These are phyloP conservation scores for Boletus eberwhitei DNA, from an alignment of 768 basidiomycete genomes.

Conservation along the genomic window DNA sequence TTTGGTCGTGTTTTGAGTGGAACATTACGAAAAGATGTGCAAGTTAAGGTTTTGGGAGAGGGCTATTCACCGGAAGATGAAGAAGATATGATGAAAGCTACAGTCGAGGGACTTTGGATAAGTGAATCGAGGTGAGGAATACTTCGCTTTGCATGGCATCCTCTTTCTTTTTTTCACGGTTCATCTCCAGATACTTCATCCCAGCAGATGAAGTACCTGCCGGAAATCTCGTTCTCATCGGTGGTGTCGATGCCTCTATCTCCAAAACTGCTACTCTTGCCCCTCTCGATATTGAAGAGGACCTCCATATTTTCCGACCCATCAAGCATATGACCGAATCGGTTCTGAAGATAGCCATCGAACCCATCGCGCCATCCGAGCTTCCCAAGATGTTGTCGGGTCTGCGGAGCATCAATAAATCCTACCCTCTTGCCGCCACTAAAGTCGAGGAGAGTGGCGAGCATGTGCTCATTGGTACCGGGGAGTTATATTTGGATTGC, in stretches of 20 bases:
- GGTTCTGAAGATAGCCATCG: constrained; percentile 96
- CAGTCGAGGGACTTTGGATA: constrained; percentile 87
- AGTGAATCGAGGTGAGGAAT: constrained; percentile 75
- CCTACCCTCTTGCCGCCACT: constrained; percentile 89
- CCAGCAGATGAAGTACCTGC: constrained; percentile 85
- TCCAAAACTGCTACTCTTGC: constrained; percentile 92
- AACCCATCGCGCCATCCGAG: constrained; percentile 96
- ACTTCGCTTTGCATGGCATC: neutral
- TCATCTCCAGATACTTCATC: constrained; percentile 70
- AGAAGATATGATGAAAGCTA: constrained; percentile 91
- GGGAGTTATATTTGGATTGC: constrained; percentile 94
- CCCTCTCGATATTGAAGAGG: constrained; percentile 68
- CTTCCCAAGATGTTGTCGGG: constrained; percentile 99
- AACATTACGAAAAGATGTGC: constrained; percentile 76
- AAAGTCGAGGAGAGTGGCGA: constrained; percentile 99
- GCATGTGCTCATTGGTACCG: constrained; percentile 94
- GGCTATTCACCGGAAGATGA: constrained; percentile 99
- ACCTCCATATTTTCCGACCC: constrained; percentile 92
- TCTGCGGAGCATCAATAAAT: constrained; percentile 94
- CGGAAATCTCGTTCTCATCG: constrained; percentile 89
- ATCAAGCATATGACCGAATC: constrained; percentile 97
- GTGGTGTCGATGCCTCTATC: constrained; percentile 92
- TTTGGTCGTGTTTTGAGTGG: constrained; percentile 95
- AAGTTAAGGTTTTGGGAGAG: constrained; percentile 95
- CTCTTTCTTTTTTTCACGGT: constrained; percentile 3